Percentiles rank a stretch among this genome's conserved stretches.
Conservation (phyloP, 1,284 basidiomycete species). For the Sanguinoderma infundibulare region DNA sequence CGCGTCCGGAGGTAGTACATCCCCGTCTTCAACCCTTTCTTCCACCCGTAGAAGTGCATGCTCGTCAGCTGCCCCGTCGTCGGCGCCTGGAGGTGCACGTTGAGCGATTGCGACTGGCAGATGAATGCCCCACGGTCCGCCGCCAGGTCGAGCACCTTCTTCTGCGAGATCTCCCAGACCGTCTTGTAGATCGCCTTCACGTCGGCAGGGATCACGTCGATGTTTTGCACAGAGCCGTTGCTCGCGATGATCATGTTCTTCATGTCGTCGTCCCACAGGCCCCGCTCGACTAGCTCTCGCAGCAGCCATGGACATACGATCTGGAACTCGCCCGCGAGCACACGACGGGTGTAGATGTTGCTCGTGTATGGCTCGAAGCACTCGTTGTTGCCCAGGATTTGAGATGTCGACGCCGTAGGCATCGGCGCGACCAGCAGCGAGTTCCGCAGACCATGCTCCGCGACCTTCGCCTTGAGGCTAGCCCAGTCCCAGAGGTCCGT, state of each 20-base stretch:
- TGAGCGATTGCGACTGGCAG: conserved; percentile 92
- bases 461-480: conserved; percentile 87
- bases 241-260: conserved; percentile 99
- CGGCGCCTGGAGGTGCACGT: conserved; percentile 92
- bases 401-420: conserved; percentile 99
- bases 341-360: conserved; percentile 99
- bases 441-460: conserved; percentile 88
- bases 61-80: conserved; percentile 94
- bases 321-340: conserved; percentile 99
- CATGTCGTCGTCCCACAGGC: conserved; percentile 98
- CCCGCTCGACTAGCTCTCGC: conserved; percentile 93
- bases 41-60: conserved; percentile 99
- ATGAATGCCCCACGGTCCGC: conserved; percentile 99
- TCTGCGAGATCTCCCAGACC: conserved; percentile 99
- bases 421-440: conserved; percentile 96
- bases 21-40: conserved; percentile 98
- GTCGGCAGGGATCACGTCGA: conserved; percentile 84
- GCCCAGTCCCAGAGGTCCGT: conserved; percentile 97
- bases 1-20: conserved; percentile 97
- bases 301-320: conserved; percentile 99
- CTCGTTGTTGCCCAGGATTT: conserved; percentile 98
- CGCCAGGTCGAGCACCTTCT: conserved; percentile 97
- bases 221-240: conserved; percentile 94
- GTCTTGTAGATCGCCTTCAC: conserved; percentile 98
- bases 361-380: conserved; percentile 98